phyloP scores from a whole-genome alignment of 768 basidiomycete genomes.

The Mycena olivaceomarginata region DNA sequence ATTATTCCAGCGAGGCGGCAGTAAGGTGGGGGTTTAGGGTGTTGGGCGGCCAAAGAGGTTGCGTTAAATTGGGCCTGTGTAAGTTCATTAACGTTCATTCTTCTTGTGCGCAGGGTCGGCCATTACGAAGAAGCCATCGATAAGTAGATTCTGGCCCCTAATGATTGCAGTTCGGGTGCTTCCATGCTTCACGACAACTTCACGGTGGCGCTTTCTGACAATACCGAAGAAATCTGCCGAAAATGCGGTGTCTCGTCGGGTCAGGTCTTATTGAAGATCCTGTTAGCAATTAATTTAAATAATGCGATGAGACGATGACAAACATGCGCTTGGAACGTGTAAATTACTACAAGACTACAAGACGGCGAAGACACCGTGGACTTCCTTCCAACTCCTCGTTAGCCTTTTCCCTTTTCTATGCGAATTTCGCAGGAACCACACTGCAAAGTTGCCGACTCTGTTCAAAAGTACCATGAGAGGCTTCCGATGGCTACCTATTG shows the following conservation, averaged over 20 bases:
- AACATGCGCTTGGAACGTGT: conserved; percentile 12
- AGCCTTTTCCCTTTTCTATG: no score
- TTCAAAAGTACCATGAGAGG: no score
- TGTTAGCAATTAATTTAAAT: no score
- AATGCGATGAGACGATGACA: conserved; percentile 11
- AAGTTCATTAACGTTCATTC: background rate
- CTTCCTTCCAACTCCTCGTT: background rate
- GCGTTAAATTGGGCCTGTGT: conserved; percentile 12
- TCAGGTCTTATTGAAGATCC: conserved; percentile 13
- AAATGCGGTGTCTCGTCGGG: conserved; percentile 8
- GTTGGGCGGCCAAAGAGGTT: conserved; percentile 7
- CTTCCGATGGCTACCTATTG: no score
- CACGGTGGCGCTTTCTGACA: conserved; percentile 29
- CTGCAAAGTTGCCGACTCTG: no score
- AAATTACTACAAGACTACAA: conserved; percentile 3
- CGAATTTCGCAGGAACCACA: no score
- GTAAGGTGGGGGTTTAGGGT: conserved; percentile 8
- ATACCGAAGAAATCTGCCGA: conserved; percentile 7
- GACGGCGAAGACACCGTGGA: conserved; percentile 9
- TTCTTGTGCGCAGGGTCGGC: background rate
- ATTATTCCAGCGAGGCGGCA: conserved; percentile 14
- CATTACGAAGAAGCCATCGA: conserved; percentile 14
- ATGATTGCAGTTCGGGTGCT: conserved; percentile 8
- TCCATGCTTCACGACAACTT: conserved; percentile 16
- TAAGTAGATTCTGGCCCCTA: conserved; percentile 19